A percentile compares a stretch with the other conserved stretches of the same genome.
These are phyloP conservation scores for Lophium mytilinum DNA, from an alignment of 495 filamentous ascomycete genomes.

Conservation along the genomic window DNA sequence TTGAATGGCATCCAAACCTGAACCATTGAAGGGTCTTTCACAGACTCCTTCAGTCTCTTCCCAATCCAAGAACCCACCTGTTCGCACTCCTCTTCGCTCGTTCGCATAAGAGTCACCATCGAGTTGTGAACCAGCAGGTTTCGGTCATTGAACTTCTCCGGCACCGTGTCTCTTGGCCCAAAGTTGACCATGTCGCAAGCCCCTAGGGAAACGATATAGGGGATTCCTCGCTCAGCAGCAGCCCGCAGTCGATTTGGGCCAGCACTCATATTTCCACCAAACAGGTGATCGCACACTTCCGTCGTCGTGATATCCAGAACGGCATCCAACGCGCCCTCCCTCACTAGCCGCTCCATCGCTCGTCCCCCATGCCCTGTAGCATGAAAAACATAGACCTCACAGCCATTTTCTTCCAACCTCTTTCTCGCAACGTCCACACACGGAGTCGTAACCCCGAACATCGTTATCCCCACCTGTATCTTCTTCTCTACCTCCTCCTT, in stretches of 20 bases:
- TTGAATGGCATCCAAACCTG: constrained; percentile 50
- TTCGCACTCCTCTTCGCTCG: constrained; percentile 45
- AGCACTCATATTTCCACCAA: constrained; percentile 54
- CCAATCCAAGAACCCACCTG: constrained; percentile 47
- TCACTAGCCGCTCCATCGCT: constrained; percentile 57
- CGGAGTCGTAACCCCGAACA: constrained; percentile 69
- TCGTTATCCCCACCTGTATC: constrained; percentile 52
- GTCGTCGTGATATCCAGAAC: constrained; percentile 63
- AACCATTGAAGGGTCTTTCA: constrained; percentile 33
- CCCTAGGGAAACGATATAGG: constrained; percentile 54
- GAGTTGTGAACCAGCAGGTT: constrained; percentile 57
- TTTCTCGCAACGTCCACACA: constrained; percentile 43
- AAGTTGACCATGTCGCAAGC: constrained; percentile 67
- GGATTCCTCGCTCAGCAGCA: constrained; percentile 46
- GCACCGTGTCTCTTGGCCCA: constrained; percentile 47
- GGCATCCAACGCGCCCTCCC: constrained; percentile 47
- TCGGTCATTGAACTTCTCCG: constrained; percentile 38
- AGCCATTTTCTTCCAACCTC: constrained; percentile 35
- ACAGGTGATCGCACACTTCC: constrained; percentile 54
- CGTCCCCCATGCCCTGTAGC: constrained; percentile 58
- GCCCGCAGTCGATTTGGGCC: constrained; percentile 46
- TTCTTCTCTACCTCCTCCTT: constrained; percentile 21
- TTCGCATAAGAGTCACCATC: constrained; percentile 56
- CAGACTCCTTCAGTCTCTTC: constrained; percentile 38
- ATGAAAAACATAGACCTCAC: constrained; percentile 60